Conservation (phyloP, 164 flowering plant genomes). For the Vitis rupestris region DNA sequence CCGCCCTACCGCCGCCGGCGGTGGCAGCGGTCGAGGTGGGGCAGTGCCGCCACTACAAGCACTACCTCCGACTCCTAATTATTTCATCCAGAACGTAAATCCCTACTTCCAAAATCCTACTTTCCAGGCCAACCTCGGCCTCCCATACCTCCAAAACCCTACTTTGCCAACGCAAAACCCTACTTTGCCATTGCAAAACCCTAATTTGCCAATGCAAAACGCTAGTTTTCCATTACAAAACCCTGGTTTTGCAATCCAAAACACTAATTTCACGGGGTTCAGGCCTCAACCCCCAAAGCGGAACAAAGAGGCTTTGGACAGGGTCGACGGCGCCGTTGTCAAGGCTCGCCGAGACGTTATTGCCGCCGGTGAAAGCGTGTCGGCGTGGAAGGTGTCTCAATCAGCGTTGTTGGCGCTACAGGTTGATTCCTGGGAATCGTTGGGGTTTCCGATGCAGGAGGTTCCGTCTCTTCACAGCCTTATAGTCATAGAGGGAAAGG, state of each 20-base stretch:
- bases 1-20: conserved; percentile 2
- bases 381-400: conserved; percentile 62
- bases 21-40: background rate
- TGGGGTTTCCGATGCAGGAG: conserved; percentile 69
- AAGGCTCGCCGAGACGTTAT: conserved; percentile 44
- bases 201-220: conserved; percentile 3
- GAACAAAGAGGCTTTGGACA: conserved; percentile 23
- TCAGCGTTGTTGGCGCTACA: conserved; percentile 40
- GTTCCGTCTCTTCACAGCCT: conserved; percentile 60
- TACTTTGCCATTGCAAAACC: conserved; percentile 13
- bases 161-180: conserved; percentile 13
- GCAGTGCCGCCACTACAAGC: background rate
- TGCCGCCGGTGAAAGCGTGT: conserved; percentile 51
- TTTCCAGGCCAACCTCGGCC: conserved; percentile 3
- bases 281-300: conserved; percentile 4
- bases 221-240: conserved; percentile 1
- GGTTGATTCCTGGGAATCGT: conserved; percentile 62
- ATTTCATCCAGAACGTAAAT: background rate
- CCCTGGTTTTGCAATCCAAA: background rate
- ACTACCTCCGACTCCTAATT: background rate
- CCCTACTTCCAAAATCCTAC: conserved; percentile 22
- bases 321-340: conserved; percentile 42
- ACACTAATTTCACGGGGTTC: background rate
- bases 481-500: conserved; percentile 73
- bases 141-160: conserved; percentile 23